Percentiles rank a stretch among this genome's conserved stretches.
Evolutionary conservation across 1,139 yeast species (phyloP).

Genomic region (Zygoascus hellenicus): DNA sequence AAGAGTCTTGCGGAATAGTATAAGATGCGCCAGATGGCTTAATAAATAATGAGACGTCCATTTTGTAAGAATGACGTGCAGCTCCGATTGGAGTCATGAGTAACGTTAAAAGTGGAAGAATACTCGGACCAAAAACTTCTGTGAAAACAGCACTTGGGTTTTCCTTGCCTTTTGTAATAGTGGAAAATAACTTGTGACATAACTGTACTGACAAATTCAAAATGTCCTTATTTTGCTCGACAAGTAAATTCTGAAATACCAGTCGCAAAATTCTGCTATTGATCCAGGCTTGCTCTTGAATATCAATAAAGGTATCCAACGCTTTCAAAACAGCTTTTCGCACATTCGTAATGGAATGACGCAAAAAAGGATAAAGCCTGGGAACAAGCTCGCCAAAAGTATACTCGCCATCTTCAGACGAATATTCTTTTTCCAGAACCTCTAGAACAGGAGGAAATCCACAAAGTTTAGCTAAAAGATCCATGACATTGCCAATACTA

Average conservation of each 20-base stretch:
- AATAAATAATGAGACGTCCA: slow-evolving; percentile 68
- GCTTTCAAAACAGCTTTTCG: slow-evolving; percentile 85
- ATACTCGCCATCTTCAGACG: slow-evolving; percentile 47
- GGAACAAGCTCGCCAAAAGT: slow-evolving; percentile 80
- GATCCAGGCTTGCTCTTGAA: slow-evolving; percentile 69
- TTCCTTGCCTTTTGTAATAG: slow-evolving; percentile 34
- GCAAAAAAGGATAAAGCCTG: slow-evolving; percentile 79
- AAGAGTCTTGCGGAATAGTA: slow-evolving; percentile 16
- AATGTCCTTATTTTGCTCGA: slow-evolving; percentile 81
- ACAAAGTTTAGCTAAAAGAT: slow-evolving; percentile 80
- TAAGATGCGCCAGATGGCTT: slow-evolving; percentile 71
- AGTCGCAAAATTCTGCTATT: slow-evolving; percentile 66
- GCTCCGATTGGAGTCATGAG: slow-evolving; percentile 93
- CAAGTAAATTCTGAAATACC: slow-evolving; percentile 76
- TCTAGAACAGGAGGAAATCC: slow-evolving; percentile 72
- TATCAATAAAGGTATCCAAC: slow-evolving; percentile 60
- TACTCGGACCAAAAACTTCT: slow-evolving; percentile 38
- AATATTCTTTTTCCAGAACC: slow-evolving; percentile 46
- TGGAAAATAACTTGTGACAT: slow-evolving; percentile 51
- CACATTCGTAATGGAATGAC: slow-evolving; percentile 91
- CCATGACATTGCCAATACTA: slow-evolving; percentile 95
- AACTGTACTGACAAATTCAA: slow-evolving; percentile 58
- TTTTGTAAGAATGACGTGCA: slow-evolving; percentile 78
- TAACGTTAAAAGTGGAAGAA: slow-evolving; percentile 59
- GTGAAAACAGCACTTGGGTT: slow-evolving; percentile 20